Conservation (phyloP, 2,329 filamentous ascomycete species). For the Purpureocillium lavendulum region DNA sequence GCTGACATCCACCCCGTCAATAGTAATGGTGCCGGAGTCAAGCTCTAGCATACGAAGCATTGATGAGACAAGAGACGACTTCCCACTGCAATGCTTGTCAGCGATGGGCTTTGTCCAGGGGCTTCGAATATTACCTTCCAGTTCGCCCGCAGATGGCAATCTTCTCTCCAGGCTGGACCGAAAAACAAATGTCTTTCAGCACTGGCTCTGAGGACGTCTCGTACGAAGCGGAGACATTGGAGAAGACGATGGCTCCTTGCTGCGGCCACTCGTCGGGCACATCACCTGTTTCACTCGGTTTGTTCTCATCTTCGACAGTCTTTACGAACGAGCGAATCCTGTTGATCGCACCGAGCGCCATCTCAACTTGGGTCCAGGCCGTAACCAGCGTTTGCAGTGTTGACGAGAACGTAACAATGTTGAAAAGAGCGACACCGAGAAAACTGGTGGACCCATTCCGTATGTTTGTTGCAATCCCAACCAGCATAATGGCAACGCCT, state of each 20-base stretch:
- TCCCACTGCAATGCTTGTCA: slow-evolving; percentile 17
- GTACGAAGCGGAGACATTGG: slow-evolving; percentile 21
- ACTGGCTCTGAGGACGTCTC: slow-evolving; percentile 11
- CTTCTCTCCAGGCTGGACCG: slow-evolving; percentile 23
- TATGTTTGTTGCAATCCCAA: slow-evolving; percentile 31
- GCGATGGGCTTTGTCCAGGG: slow-evolving; percentile 1
- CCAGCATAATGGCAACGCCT: slow-evolving; percentile 34
- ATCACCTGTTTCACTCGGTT: slow-evolving; percentile 7
- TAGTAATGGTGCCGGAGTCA: slow-evolving; percentile 27
- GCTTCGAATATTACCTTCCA: slow-evolving; percentile 16
- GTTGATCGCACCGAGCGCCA: slow-evolving; percentile 16
- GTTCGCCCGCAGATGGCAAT: slow-evolving; percentile 36
- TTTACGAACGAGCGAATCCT: slow-evolving; percentile 16
- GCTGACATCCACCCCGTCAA: slow-evolving; percentile 33
- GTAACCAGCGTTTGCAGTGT: slow-evolving; percentile 22
- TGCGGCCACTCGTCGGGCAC: slow-evolving; percentile 16
- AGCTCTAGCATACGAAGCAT: slow-evolving; percentile 40
- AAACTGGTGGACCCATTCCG: slow-evolving; percentile 15
- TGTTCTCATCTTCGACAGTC: slow-evolving; percentile 13
- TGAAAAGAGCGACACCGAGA: slow-evolving; percentile 17
- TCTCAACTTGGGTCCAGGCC: slow-evolving; percentile 21
- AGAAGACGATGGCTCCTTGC: slow-evolving; percentile 15
- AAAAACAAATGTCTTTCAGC: slow-evolving; percentile 18
- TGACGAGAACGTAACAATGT: slow-evolving; percentile 19
- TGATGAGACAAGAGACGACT: slow-evolving; percentile 28